phyloP scores from a whole-genome alignment of 768 basidiomycete genomes.

The Tylopilus cervinicoccineus region DNA sequence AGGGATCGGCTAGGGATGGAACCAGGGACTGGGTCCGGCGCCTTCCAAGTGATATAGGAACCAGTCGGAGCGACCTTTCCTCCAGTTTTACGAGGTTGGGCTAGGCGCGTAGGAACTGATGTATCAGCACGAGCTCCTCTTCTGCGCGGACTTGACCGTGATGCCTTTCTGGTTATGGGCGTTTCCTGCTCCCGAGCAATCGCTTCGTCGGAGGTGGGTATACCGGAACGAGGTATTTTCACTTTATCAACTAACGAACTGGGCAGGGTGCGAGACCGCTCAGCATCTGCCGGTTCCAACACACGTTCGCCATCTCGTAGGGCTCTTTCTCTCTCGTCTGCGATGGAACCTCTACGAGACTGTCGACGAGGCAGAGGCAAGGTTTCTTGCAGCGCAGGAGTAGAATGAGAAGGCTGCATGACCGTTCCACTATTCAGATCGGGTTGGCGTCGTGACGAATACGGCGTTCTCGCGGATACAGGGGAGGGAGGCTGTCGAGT shows the following conservation, averaged over 20 bases:
- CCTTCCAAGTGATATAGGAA: conserved; percentile 23
- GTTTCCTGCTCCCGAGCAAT: conserved; percentile 19
- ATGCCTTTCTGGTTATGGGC: conserved; percentile 8
- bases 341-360: conserved; percentile 26
- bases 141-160: conserved; percentile 18
- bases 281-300: conserved; percentile 16
- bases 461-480: conserved; percentile 26
- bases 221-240: conserved; percentile 13
- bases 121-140: conserved; percentile 21
- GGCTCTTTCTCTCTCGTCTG: conserved; percentile 22
- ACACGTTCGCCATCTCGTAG: conserved; percentile 24
- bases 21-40: conserved; percentile 30
- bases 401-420: conserved; percentile 27
- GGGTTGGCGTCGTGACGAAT: conserved; percentile 24
- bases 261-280: conserved; percentile 15
- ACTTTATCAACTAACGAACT: conserved; percentile 16
- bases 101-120: conserved; percentile 21
- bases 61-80: conserved; percentile 23
- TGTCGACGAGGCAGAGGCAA: conserved; percentile 23
- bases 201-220: conserved; percentile 21
- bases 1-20: conserved; percentile 32
- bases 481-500: conserved; percentile 37
- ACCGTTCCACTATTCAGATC: conserved; percentile 17
- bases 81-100: conserved; percentile 15
- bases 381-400: conserved; percentile 31